phyloP scores from a whole-genome alignment of 1,284 basidiomycete genomes.

The Sparassis latifolia region DNA sequence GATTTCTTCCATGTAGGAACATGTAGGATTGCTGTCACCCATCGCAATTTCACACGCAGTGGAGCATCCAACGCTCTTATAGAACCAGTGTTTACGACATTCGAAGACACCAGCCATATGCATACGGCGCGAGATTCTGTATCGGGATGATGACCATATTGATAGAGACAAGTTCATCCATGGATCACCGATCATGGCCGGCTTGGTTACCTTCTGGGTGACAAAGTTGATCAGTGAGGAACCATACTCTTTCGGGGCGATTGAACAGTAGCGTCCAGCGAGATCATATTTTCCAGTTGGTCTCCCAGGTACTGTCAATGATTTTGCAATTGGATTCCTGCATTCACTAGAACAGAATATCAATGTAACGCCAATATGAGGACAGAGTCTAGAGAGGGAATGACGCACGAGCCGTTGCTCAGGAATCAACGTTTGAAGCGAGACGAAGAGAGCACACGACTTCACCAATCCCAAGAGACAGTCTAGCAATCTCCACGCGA shows the following conservation, averaged over 20 bases:
- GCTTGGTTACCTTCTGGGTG: neutral
- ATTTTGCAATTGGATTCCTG: neutral
- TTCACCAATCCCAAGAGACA: neutral
- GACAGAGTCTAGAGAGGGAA: neutral
- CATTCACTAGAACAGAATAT: neutral
- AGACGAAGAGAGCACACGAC: neutral
- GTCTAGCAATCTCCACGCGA: neutral
- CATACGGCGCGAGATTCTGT: constrained; percentile 1
- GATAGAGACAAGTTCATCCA: no score
- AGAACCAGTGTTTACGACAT: constrained; percentile 2
- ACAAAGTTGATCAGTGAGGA: neutral
- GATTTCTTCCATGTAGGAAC: constrained; percentile 4
- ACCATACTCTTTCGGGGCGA: neutral
- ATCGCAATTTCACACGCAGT: neutral
- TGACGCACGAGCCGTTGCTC: neutral
- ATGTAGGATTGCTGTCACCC: constrained; percentile 4
- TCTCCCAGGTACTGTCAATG: neutral
- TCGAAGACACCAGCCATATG: neutral
- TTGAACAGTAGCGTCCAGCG: neutral
- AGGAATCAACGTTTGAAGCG: neutral
- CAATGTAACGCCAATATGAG: neutral
- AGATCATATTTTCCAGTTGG: neutral
- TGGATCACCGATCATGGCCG: no score
- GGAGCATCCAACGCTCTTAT: constrained; percentile 1
- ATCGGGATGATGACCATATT: neutral